phyloP scores from a whole-genome alignment of 495 filamentous ascomycete species.

The Aspergillus incahuasiensis region DNA sequence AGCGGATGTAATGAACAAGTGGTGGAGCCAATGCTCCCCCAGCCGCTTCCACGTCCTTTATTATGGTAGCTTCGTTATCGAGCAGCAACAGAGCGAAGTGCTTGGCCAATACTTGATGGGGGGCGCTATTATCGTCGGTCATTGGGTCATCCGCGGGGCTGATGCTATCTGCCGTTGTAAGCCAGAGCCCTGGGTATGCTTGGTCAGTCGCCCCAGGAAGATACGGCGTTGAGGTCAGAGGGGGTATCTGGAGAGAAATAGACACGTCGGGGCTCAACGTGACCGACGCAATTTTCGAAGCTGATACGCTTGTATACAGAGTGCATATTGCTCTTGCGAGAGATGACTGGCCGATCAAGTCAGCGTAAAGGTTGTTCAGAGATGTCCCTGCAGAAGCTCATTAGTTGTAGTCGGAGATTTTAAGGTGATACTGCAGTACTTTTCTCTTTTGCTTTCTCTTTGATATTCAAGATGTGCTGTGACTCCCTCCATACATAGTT shows the following conservation, averaged over 20 bases:
- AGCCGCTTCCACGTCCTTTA: slow-evolving; percentile 77
- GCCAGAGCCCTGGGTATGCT: slow-evolving; percentile 67
- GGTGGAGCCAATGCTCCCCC: slow-evolving; percentile 64
- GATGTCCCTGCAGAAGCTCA: slow-evolving; percentile 28
- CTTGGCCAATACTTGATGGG: slow-evolving; percentile 62
- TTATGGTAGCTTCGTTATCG: slow-evolving; percentile 74
- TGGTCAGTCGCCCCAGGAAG: slow-evolving; percentile 63
- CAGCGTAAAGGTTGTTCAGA: slow-evolving; percentile 38
- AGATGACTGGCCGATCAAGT: slow-evolving; percentile 71
- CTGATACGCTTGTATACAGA: slow-evolving; percentile 74
- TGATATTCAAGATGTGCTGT: slow-evolving; percentile 68
- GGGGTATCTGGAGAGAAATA: slow-evolving; percentile 82
- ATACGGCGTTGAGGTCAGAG: slow-evolving; percentile 68
- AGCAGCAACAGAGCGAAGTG: slow-evolving; percentile 85
- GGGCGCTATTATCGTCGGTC: slow-evolving; percentile 47
- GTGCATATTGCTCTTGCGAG: slow-evolving; percentile 78
- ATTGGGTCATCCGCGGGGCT: slow-evolving; percentile 57
- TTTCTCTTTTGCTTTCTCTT: slow-evolving; percentile 73
- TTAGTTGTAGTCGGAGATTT: not conserved
- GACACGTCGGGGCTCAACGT: slow-evolving; percentile 55
- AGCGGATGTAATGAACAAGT: slow-evolving; percentile 77
- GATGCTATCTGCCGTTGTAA: slow-evolving; percentile 79
- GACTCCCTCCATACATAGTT: slow-evolving; percentile 87
- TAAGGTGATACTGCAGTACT: slow-evolving; percentile 42
- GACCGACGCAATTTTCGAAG: slow-evolving; percentile 74